phyloP scores from a whole-genome alignment of 805 yeast genomes.

The Candida quercuum region DNA sequence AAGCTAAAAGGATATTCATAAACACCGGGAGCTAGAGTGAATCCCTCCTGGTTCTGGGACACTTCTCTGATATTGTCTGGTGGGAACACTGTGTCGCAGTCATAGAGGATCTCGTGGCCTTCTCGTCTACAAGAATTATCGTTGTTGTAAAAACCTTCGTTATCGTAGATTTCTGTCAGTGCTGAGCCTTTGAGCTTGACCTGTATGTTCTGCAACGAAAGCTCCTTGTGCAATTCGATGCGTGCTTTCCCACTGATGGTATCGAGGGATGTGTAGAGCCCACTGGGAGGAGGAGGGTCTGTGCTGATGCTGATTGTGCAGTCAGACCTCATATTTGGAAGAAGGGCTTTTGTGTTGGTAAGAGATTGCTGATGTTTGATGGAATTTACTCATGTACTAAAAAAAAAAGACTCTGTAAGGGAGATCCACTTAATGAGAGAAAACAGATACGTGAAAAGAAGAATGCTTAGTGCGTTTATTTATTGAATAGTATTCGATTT shows the following conservation, averaged over 20 bases:
- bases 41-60: conserved; percentile 28
- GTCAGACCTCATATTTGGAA: too few species aligned
- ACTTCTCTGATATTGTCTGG: conserved; percentile 43
- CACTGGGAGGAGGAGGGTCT: too few species aligned
- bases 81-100: conserved; percentile 45
- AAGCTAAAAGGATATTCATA: conserved; percentile 42
- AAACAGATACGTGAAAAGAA: too few species aligned
- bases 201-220: conserved; percentile 40
- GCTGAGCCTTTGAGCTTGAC: conserved; percentile 50
- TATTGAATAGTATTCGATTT: too few species aligned
- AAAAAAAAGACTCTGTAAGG: too few species aligned
- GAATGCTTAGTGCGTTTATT: too few species aligned
- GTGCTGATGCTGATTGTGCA: too few species aligned
- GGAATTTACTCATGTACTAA: too few species aligned
- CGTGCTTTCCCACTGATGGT: conserved; percentile 12
- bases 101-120: conserved; percentile 42
- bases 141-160: conserved; percentile 4
- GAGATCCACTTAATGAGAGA: too few species aligned
- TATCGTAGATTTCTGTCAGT: conserved; percentile 32
- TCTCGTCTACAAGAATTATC: conserved; percentile 2
- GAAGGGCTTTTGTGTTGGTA: too few species aligned
- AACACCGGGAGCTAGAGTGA: conserved; percentile 36
- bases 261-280: conserved; percentile 13
- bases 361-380: too few species aligned
- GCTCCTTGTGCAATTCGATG: conserved; percentile 21